Conservation (phyloP, 2,329 filamentous ascomycete species). For the Sclerotinia borealis region DNA sequence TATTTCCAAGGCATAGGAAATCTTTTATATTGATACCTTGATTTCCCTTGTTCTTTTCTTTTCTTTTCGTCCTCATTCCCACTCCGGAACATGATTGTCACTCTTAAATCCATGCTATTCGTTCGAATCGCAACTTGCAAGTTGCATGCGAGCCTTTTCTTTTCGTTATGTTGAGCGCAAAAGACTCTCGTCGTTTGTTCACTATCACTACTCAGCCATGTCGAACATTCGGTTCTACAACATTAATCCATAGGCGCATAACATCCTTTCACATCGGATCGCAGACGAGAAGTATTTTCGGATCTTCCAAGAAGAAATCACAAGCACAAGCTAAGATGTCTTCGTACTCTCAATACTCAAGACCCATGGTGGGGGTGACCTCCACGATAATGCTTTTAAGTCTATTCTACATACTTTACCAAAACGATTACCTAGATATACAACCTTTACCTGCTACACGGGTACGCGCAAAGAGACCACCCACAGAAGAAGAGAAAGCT, state of each 20-base stretch:
- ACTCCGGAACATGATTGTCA: conserved; percentile 10
- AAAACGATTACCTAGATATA: conserved; percentile 24
- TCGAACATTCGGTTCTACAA: neutral
- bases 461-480: conserved; percentile 21
- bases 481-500: conserved; percentile 18
- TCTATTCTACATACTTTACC: conserved; percentile 30
- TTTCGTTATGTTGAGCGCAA: conserved; percentile 21
- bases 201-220: neutral
- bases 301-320: conserved; percentile 14
- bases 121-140: neutral
- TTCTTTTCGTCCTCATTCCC: neutral
- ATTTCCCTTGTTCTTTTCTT: neutral
- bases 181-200: conserved; percentile 19
- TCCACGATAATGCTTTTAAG: conserved; percentile 24
- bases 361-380: conserved; percentile 22
- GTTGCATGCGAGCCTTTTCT: conserved; percentile 9
- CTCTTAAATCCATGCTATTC: conserved; percentile 9
- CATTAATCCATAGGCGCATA: neutral
- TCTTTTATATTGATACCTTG: neutral
- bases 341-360: conserved; percentile 8
- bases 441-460: conserved; percentile 31
- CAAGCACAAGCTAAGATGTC: conserved; percentile 21
- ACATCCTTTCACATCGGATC: neutral
- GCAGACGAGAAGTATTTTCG: conserved; percentile 17
- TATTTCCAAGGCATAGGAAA: too few species aligned